Evolutionary conservation across 768 basidiomycete genomes (phyloP), one percentile per base, ranked within the genome.

Genomic region (Sporobolomyces roseus): DNA sequence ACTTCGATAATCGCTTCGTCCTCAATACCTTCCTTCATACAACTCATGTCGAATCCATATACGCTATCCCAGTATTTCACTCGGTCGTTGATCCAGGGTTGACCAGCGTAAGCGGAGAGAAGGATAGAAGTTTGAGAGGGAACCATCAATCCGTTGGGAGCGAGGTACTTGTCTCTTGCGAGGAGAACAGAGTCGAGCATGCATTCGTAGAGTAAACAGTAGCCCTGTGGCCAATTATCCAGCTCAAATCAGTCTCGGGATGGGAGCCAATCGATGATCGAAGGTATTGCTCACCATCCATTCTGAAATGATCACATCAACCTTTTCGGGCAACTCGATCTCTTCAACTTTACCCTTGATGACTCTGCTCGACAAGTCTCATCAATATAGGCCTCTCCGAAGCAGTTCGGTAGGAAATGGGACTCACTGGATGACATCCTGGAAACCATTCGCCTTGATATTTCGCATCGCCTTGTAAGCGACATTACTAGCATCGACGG

Each of bases 401-500:
- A 7, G 7, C 45, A 38, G 58, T 9, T 2, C 9, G 17, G 65
- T 69, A 45, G 19, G 35, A 33, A 23, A 23, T 36, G 30, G 5
- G 25, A 83, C 91, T 74, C 71, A 97, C 94, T 63, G 46, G 53
- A 73, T 73, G 30, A 63, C 88, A 77, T 94, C 88, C 81, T 87
- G 87, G 83, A 97, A 96, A 50, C 93, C 93, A 74, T 99, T 99
- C n/a, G 90, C 90, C 76, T 92, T 88, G 74, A 98, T 86, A 73
- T 98, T 99, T 80, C 91, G 93, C 82, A 88, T 86, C 5, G 96
- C 96, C 81, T 98, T 94, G 82, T 94, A 93, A 79, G 98, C 90
- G 80, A 99, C 98, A 80, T 98, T 98, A 68, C 91, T 94, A 93
- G 98, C 98, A 81, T 99, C 96, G 80, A 99, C 93, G 35, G 68